Percentiles rank a stretch among this genome's conserved stretches.
Conservation (phyloP, 73 alveolate genomes). For the Effrenium voratum region DNA sequence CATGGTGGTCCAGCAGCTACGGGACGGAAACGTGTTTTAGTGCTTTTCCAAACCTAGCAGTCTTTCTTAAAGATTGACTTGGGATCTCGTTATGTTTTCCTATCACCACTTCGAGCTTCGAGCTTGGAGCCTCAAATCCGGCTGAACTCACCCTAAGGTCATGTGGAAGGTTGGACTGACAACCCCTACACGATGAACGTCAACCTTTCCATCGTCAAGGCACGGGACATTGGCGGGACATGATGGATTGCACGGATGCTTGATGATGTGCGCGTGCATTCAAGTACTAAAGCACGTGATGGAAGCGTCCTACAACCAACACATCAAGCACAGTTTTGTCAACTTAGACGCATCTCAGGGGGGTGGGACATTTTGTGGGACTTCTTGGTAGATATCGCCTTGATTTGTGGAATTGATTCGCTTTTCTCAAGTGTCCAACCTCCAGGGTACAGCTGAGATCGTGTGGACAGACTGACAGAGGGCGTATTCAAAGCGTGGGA, state of each 20-base stretch:
- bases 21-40: neutral
- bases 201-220: constrained; percentile 66
- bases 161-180: constrained; percentile 77
- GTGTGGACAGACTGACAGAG: neutral
- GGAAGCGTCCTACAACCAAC: neutral
- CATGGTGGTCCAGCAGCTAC: no score
- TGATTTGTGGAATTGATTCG: neutral
- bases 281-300: neutral
- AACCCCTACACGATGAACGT: constrained; percentile 78
- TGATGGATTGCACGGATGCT: neutral
- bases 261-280: neutral
- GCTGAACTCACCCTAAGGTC: neutral
- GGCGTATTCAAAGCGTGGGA: neutral
- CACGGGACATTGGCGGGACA: neutral
- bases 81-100: neutral
- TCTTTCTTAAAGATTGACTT: neutral
- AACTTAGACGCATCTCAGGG: neutral
- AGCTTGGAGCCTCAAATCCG: neutral
- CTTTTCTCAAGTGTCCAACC: no score
- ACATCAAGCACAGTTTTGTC: neutral
- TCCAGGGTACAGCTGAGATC: no score
- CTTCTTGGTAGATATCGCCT: neutral
- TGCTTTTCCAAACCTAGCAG: neutral
- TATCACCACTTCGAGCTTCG: neutral
- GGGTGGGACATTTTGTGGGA: neutral